A percentile compares a stretch with the other conserved stretches of the same genome.
phyloP scores from a whole-genome alignment of 2,329 filamentous ascomycete species.

The Aspergillus carbonarius region DNA sequence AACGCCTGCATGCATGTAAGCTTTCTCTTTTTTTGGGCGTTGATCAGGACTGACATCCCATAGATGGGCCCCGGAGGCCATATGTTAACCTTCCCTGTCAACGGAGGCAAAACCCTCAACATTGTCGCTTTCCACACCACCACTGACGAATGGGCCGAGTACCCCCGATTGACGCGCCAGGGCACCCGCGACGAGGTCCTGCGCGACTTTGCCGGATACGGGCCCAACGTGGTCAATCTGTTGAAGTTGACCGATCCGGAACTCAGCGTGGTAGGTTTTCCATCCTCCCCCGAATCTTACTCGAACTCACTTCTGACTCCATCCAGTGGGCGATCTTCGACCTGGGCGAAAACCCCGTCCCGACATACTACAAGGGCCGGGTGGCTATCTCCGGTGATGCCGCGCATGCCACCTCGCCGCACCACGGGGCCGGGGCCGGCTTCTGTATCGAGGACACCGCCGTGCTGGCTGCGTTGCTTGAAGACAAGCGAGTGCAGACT shows the following conservation, averaged over 20 bases:
- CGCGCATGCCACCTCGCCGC: slow-evolving; percentile 44
- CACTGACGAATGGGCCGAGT: slow-evolving; percentile 24
- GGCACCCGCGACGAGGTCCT: slow-evolving; percentile 24
- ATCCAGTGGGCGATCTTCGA: slow-evolving; percentile 45
- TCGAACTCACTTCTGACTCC: not conserved
- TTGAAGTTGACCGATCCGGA: slow-evolving; percentile 30
- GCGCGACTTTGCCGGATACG: slow-evolving; percentile 23
- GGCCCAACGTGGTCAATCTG: slow-evolving; percentile 23
- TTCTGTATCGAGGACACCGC: slow-evolving; percentile 35
- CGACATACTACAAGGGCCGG: slow-evolving; percentile 35
- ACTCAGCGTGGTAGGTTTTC: slow-evolving; percentile 23
- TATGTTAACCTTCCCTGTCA: slow-evolving; percentile 51
- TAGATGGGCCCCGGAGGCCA: slow-evolving; percentile 45
- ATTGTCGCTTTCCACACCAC: slow-evolving; percentile 42
- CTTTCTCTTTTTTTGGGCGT: not conserved
- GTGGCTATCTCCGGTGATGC: slow-evolving; percentile 42
- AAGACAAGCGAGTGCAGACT: slow-evolving; percentile 21
- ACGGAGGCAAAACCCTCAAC: slow-evolving; percentile 50
- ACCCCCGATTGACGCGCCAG: slow-evolving; percentile 20
- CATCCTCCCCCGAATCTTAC: not conserved
- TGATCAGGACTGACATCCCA: not conserved
- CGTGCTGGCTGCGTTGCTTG: slow-evolving; percentile 28
- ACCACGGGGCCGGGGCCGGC: slow-evolving; percentile 42
- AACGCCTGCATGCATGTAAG: slow-evolving; percentile 35
- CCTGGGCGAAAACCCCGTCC: slow-evolving; percentile 37